These are phyloP conservation scores for Penicillium robsamsonii DNA, from an alignment of 495 filamentous ascomycete species.

Conservation along the genomic window DNA sequence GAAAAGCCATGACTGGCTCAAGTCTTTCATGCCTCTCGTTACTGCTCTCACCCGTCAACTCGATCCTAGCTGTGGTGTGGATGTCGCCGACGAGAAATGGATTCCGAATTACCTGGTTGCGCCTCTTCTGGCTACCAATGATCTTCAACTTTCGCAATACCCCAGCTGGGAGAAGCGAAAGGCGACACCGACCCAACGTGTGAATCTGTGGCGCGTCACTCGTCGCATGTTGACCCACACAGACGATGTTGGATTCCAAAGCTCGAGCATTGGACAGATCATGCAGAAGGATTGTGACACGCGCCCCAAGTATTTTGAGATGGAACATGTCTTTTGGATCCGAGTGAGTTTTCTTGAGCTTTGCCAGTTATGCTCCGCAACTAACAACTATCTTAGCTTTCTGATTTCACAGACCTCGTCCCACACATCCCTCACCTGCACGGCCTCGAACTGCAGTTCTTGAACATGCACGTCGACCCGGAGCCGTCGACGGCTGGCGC, in stretches of 20 bases:
- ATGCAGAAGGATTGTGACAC: constrained; percentile 49
- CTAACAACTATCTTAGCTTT: constrained; percentile 49
- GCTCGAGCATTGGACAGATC: constrained; percentile 42
- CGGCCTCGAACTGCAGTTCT: constrained; percentile 53
- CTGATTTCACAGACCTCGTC: constrained; percentile 71
- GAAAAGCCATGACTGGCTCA: constrained; percentile 43
- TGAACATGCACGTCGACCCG: constrained; percentile 49
- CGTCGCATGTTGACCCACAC: constrained; percentile 49
- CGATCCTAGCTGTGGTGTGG: constrained; percentile 38
- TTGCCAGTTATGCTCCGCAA: background rate
- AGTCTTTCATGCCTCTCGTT: constrained; percentile 52
- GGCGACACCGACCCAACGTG: constrained; percentile 46
- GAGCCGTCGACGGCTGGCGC: constrained; percentile 28
- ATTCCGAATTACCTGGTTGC: constrained; percentile 75
- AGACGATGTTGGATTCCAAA: constrained; percentile 37
- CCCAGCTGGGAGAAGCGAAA: constrained; percentile 63
- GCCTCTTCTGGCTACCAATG: constrained; percentile 71
- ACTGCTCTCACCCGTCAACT: constrained; percentile 50
- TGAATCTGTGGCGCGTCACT: constrained; percentile 53
- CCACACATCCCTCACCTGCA: constrained; percentile 68
- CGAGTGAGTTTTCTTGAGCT: constrained; percentile 49
- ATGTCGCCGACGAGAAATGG: constrained; percentile 62
- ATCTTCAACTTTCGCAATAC: constrained; percentile 70
- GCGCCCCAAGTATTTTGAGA: constrained; percentile 51
- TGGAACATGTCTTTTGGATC: constrained; percentile 72